These are phyloP conservation scores for Pholiota adiposa DNA, from an alignment of 1,284 basidiomycete genomes.

Conservation along the genomic window DNA sequence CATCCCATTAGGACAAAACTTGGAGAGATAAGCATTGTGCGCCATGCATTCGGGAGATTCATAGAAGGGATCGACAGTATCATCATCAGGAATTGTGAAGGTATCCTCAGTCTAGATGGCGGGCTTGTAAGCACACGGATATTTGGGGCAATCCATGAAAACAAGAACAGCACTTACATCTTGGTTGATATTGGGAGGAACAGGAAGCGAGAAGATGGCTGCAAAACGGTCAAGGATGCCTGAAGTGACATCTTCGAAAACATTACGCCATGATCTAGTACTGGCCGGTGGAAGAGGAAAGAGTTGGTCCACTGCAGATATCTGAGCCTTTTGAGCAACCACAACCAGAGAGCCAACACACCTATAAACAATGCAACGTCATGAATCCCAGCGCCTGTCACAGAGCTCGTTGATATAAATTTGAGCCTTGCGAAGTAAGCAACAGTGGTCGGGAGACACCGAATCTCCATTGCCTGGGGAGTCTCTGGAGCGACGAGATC, in stretches of 20 bases:
- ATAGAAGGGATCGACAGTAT: background rate
- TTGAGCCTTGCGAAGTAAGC: background rate
- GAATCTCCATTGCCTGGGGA: background rate
- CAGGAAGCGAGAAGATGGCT: slow-evolving; percentile 1
- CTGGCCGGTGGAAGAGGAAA: background rate
- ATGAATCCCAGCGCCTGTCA: background rate
- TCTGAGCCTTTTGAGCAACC: background rate
- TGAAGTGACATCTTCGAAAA: background rate
- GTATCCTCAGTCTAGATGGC: slow-evolving; percentile 1
- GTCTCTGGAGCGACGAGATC: slow-evolving; percentile 1
- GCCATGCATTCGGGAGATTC: background rate
- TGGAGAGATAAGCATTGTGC: background rate
- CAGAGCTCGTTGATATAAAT: background rate
- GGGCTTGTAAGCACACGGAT: background rate
- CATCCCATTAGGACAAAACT: background rate
- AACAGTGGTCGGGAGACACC: background rate
- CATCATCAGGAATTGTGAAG: background rate
- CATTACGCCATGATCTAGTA: background rate
- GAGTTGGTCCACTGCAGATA: background rate
- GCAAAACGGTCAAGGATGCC: slow-evolving; percentile 6
- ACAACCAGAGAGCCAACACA: background rate
- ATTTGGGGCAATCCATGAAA: too few relatives aligned
- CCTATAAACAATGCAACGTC: background rate
- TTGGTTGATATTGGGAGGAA: slow-evolving; percentile 7
- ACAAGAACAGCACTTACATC: background rate